These are phyloP conservation scores for Pythium phragmiticola DNA, from an alignment of 352 stramenopile species.

Conservation along the genomic window DNA sequence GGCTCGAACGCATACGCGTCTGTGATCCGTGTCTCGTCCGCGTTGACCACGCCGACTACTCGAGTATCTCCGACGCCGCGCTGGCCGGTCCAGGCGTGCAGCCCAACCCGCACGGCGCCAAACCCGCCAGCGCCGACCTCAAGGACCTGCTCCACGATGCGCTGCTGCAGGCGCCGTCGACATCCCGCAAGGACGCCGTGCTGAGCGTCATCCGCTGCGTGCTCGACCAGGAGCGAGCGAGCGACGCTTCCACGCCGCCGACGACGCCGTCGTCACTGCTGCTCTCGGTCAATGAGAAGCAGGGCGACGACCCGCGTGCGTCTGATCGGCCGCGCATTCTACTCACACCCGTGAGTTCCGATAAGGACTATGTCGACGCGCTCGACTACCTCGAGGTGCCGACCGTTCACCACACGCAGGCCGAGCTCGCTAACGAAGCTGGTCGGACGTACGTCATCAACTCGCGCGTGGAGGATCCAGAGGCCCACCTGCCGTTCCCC, in stretches of 20 bases:
- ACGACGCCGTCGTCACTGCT: background rate
- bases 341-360: background rate
- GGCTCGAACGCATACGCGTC: constrained; percentile 12
- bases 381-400: constrained; percentile 15
- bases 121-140: constrained; percentile 5
- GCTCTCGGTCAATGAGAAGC: background rate
- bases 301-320: background rate
- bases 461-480: background rate
- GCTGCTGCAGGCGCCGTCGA: constrained; percentile 29
- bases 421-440: background rate
- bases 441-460: constrained; percentile 9
- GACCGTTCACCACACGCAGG: constrained; percentile 1
- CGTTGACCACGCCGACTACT: constrained; percentile 14
- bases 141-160: constrained; percentile 22
- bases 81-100: constrained; percentile 1
- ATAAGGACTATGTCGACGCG: constrained; percentile 18
- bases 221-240: constrained; percentile 34
- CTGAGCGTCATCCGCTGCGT: constrained; percentile 52
- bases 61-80: constrained; percentile 2
- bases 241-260: background rate
- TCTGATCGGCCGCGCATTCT: background rate
- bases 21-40: constrained; percentile 16
- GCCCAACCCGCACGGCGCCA: background rate
- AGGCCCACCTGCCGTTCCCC: constrained; percentile 4
- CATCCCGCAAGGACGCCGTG: constrained; percentile 36